These are phyloP conservation scores for Phytopythium kandeliae DNA, from an alignment of 352 stramenopile genomes.

Conservation along the genomic window DNA sequence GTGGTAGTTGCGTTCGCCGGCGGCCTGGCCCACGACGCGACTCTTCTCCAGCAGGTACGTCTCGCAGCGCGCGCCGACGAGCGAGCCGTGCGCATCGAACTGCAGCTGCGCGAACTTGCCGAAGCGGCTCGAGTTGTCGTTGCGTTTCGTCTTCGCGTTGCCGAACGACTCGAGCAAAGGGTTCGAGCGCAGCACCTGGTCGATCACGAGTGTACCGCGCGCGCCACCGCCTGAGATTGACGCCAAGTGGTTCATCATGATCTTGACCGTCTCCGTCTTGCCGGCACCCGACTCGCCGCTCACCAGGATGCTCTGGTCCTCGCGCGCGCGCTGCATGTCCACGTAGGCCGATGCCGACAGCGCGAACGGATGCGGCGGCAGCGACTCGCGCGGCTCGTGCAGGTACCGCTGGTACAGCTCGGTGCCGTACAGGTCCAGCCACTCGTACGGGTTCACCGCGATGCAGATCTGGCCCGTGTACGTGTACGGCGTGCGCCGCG, in stretches of 20 bases:
- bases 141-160: constrained; percentile 81
- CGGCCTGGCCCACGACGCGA: constrained; percentile 87
- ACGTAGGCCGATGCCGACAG: constrained; percentile 61
- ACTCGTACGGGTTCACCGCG: constrained; percentile 79
- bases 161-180: constrained; percentile 72
- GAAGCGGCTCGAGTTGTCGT: constrained; percentile 81
- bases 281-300: constrained; percentile 85
- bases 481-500: constrained; percentile 67
- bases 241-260: constrained; percentile 84
- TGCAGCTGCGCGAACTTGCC: constrained; percentile 80
- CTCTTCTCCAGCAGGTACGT: constrained; percentile 98
- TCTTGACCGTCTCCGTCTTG: constrained; percentile 95
- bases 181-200: constrained; percentile 77
- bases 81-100: constrained; percentile 52
- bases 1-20: constrained; percentile 96
- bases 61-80: constrained; percentile 64
- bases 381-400: constrained; percentile 39
- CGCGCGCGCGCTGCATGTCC: constrained; percentile 65
- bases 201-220: constrained; percentile 65
- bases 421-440: constrained; percentile 66
- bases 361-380: constrained; percentile 65
- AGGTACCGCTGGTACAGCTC: constrained; percentile 65
- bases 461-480: constrained; percentile 82
- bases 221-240: constrained; percentile 66
- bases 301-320: constrained; percentile 87